phyloP scores from a whole-genome alignment of 2,329 filamentous ascomycete genomes.

The Xylaria sp. region DNA sequence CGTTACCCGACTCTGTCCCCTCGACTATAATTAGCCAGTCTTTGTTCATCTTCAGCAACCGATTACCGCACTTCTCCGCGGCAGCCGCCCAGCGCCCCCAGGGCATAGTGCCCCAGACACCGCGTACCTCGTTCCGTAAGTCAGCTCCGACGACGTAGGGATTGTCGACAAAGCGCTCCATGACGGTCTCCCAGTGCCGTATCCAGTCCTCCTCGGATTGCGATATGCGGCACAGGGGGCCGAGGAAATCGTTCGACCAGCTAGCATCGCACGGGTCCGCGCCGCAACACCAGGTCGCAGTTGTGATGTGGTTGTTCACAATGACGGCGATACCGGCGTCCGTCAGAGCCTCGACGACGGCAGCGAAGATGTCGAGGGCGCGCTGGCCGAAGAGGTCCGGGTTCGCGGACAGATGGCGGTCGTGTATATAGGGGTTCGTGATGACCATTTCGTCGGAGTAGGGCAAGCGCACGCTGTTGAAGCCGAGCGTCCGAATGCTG shows the following conservation, averaged over 20 bases:
- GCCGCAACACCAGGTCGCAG: conserved; percentile 75
- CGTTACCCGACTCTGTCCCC: conserved; percentile 74
- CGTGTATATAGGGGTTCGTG: conserved; percentile 65
- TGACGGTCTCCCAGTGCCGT: conserved; percentile 72
- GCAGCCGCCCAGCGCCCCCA: conserved; percentile 73
- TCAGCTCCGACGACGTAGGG: conserved; percentile 73
- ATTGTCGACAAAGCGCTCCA: conserved; percentile 68
- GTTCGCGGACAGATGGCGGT: conserved; percentile 66
- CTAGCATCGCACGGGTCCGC: conserved; percentile 73
- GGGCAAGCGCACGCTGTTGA: conserved; percentile 76
- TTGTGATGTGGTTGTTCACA: conserved; percentile 77
- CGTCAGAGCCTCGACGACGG: conserved; percentile 69
- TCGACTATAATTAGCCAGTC: conserved; percentile 76
- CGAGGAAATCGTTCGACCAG: conserved; percentile 74
- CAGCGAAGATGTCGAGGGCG: conserved; percentile 71
- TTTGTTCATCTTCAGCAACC: conserved; percentile 67
- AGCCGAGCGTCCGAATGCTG: conserved; percentile 70
- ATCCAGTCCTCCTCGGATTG: conserved; percentile 76
- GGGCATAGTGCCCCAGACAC: conserved; percentile 75
- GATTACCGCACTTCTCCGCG: conserved; percentile 71
- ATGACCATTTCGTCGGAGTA: conserved; percentile 76
- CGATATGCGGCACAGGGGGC: conserved; percentile 67
- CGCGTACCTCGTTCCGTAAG: conserved; percentile 75
- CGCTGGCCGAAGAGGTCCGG: conserved; percentile 66
- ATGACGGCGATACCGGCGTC: conserved; percentile 72